Base-by-base conservation (phyloP, 495 filamentous ascomycete species). In the Trichoderma parareesei region DNA sequence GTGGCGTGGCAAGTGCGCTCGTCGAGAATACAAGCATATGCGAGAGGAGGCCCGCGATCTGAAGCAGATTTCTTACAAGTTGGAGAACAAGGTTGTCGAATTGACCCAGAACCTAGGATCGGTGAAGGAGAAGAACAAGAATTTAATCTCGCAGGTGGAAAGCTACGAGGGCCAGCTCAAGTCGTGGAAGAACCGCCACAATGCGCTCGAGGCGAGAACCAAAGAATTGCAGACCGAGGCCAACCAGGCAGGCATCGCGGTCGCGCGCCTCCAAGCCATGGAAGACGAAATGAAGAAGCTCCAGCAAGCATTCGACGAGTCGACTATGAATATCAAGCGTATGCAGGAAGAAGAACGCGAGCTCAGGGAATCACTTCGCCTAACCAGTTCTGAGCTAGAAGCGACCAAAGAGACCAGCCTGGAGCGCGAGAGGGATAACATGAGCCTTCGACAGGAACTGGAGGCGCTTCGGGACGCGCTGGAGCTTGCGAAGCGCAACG, bases 11-110 rank as follows among this genome's bases (percentile, higher is more conserved):
- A 94, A 84, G 78, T 69, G 79, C 67, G 95, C 94, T 64, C 84
- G 95, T 66, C 83, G 81, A 63, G 85, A 82, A 61, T 98, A 98
- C 81, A 97, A 96, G 85, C 86, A 74, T 53, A 75, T 96, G 63
- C 90, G 95, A 61, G 93, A 96, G 74, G 95, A 98, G 74, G 93
- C 94, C 46, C 89, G 95, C 71, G 94, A 98, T 81, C 85, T 98
- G 69, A 97, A 97, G 79, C 92, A 97, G 74, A 98, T 98, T 68
- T 97, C 93, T 14, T 98, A 98, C 79, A 98, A 95, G 80, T 77
- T 98, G 71, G 95, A 98, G 81, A 97, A 98, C 81, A 98, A 98
- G 84, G 94, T 98, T 64, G 90, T 97, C 63, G 95, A 99, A 78
- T 81, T 99, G 69, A 99, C 95, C 10, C 95, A 99, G 75, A 89